Evolutionary conservation across 2,329 filamentous ascomycete genomes (phyloP).

Genomic region (Fusarium tricinctum): DNA sequence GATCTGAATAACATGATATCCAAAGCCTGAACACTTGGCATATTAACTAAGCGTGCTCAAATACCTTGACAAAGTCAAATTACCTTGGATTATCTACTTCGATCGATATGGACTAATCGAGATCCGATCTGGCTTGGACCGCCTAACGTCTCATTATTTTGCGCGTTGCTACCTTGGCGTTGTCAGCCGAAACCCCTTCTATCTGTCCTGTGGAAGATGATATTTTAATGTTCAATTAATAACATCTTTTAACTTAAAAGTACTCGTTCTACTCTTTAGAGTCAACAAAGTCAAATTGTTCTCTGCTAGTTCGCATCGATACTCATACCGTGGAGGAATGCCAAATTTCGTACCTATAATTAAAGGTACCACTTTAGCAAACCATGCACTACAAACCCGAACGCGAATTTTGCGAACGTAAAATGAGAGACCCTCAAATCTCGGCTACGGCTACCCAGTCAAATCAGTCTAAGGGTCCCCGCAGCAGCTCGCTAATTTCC

Average conservation of each 20-base stretch:
- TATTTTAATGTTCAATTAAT: not conserved
- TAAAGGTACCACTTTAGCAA: conserved; percentile 9
- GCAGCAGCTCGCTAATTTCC: conserved; percentile 1
- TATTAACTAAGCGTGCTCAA: not conserved
- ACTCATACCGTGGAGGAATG: conserved; percentile 2
- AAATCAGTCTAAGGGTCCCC: conserved; percentile 10
- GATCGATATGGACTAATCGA: conserved; percentile 37
- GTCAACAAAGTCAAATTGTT: not conserved
- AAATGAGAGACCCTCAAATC: conserved; percentile 38
- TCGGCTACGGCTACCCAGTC: conserved; percentile 6
- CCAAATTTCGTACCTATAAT: conserved; percentile 16
- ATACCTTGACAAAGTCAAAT: not conserved
- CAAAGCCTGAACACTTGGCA: not conserved
- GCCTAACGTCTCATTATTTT: conserved; percentile 2
- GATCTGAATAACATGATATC: not conserved
- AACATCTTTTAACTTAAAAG: not conserved
- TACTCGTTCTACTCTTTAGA: not conserved
- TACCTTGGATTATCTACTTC: conserved; percentile 3
- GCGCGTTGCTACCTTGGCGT: conserved; percentile 7
- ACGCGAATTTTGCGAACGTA: conserved; percentile 22
- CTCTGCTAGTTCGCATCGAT: not conserved
- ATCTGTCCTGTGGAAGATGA: not conserved
- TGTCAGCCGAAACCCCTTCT: conserved; percentile 10
- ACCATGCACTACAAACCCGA: conserved; percentile 29
- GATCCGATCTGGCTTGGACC: conserved; percentile 39